phyloP scores from a whole-genome alignment of 805 yeast species.

The Starmerella potacharoeniae region DNA sequence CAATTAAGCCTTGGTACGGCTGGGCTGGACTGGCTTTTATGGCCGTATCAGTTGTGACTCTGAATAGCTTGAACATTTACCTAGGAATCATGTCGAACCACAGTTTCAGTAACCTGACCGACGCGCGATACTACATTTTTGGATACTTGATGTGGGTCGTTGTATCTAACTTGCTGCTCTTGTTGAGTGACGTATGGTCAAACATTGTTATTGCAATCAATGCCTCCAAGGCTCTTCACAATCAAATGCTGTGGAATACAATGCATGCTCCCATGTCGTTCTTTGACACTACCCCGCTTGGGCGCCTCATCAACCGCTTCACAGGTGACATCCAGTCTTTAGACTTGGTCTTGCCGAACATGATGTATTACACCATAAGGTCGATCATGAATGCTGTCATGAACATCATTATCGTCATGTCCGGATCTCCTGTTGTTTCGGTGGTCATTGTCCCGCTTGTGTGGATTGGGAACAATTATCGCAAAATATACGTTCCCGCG shows the following conservation, averaged over 20 bases:
- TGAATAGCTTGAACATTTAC: constrained; percentile 18
- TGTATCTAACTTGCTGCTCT: constrained; percentile 25
- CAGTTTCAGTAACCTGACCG: constrained; percentile 12
- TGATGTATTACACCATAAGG: constrained; percentile 41
- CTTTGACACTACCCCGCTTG: constrained; percentile 71
- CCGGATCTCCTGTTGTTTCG: constrained; percentile 60
- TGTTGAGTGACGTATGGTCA: constrained; percentile 37
- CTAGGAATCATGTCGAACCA: constrained; percentile 23
- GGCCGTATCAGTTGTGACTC: constrained; percentile 25
- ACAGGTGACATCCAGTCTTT: constrained; percentile 69
- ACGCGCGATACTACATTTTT: constrained; percentile 45
- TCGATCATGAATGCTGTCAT: constrained; percentile 44
- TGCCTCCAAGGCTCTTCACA: constrained; percentile 33
- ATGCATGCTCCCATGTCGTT: constrained; percentile 66
- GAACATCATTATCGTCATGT: constrained; percentile 45
- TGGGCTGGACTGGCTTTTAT: constrained; percentile 29
- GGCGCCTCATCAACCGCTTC: constrained; percentile 65
- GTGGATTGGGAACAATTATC: constrained; percentile 52
- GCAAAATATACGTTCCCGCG: constrained; percentile 52
- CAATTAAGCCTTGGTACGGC: constrained; percentile 31
- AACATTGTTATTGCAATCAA: constrained; percentile 40
- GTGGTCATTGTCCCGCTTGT: constrained; percentile 46
- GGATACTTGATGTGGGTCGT: constrained; percentile 64
- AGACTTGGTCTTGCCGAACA: constrained; percentile 58
- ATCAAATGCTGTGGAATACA: constrained; percentile 43